These are phyloP conservation scores for Penicillium sp. DNA, from an alignment of 2,329 filamentous ascomycete species.

Conservation along the genomic window DNA sequence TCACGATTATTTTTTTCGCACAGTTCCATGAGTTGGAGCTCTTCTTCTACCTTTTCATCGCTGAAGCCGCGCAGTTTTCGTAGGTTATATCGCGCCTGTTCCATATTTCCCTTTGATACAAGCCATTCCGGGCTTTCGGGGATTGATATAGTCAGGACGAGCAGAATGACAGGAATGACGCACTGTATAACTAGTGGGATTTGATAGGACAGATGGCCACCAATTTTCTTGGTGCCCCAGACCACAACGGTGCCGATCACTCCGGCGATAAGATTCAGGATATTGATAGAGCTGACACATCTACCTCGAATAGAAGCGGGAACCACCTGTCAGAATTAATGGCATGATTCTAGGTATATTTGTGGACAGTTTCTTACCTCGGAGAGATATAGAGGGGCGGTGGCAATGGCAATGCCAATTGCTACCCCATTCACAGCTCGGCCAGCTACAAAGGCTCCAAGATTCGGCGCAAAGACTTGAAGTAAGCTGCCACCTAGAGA, in stretches of 20 bases:
- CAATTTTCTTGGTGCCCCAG: slow-evolving; percentile 29
- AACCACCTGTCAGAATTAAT: slow-evolving; percentile 24
- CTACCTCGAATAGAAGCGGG: slow-evolving; percentile 33
- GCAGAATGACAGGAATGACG: slow-evolving; percentile 32
- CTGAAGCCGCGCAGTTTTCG: slow-evolving; percentile 34
- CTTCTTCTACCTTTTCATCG: slow-evolving; percentile 31
- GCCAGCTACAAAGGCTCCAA: slow-evolving; percentile 36
- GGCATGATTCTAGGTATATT: not conserved
- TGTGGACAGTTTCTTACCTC: slow-evolving; percentile 22
- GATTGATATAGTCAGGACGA: slow-evolving; percentile 29
- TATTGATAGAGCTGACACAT: slow-evolving; percentile 33
- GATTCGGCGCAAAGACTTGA: slow-evolving; percentile 37
- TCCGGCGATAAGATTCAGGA: slow-evolving; percentile 32
- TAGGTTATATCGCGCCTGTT: slow-evolving; percentile 31
- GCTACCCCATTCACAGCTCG: slow-evolving; percentile 34
- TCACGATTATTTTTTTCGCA: slow-evolving; percentile 29
- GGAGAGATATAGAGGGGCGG: slow-evolving; percentile 38
- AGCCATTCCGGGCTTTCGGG: slow-evolving; percentile 40
- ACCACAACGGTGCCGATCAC: slow-evolving; percentile 37
- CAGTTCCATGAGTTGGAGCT: slow-evolving; percentile 32
- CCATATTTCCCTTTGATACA: slow-evolving; percentile 28
- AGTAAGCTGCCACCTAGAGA: slow-evolving; percentile 36
- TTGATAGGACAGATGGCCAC: slow-evolving; percentile 30
- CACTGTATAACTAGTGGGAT: slow-evolving; percentile 40
- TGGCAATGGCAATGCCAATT: slow-evolving; percentile 35